Evolutionary conservation across 2,329 filamentous ascomycete genomes (phyloP), one percentile per base, ranked within the genome.

Genomic region (Fusarium concolor): DNA sequence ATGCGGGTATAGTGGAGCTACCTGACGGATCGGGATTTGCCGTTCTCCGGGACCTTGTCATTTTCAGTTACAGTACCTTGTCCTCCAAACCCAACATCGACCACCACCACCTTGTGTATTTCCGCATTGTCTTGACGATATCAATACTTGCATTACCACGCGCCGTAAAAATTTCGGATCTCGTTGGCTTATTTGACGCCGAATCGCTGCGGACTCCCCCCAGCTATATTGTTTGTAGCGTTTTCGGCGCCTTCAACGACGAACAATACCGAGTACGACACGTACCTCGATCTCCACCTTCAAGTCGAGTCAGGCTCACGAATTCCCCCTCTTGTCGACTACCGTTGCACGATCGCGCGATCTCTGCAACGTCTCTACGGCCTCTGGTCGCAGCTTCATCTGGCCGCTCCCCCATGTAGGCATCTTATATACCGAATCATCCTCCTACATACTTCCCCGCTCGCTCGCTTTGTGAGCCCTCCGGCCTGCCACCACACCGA

Each of bases 391-490:
- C 56, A 63, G 47, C 62, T 60, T 59, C 52, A 43, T 37, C 50
- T 42, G 39, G 55, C 51, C 46, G 65, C 67, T 70, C 62, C 70
- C 74, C 65, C 78, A 80, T 80, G 78, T 80, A 80, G 78, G 67
- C 74, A 71, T 58, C 61, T 67, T 70, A 64, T 66, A 67, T 69
- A 65, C 60, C 57, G 64, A 71, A 41, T 41, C 65, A 58, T 63
- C 68, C 70, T 71, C 68, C 64, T 65, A 72, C 75, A 75, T 47
- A 57, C 67, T 73, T 71, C 68, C 61, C 60, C 67, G 63, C 66
- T 68, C 70, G 58, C 73, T 71, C 72, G 54, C 63, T 69, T 62
- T 59, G 67, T 74, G 74, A 79, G 76, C 76, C 70, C 56, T 59
- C 70, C 72, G 72, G 72, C 75, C 77, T 78, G 73, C 77, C 77